These are phyloP conservation scores for Stachybotrys elegans DNA, from an alignment of 2,329 filamentous ascomycete genomes.

Conservation along the genomic window DNA sequence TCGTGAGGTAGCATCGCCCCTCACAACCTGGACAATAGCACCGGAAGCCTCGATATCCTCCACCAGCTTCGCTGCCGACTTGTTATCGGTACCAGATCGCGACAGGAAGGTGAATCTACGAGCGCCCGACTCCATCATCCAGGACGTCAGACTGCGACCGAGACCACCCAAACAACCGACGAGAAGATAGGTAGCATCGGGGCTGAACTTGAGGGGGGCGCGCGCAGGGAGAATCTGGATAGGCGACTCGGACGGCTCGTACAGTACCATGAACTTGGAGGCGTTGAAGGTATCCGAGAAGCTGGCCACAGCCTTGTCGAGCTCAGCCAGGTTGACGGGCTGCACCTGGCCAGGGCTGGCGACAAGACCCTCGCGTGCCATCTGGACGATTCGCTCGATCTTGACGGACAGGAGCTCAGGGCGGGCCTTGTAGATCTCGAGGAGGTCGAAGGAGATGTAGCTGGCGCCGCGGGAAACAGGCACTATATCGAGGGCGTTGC, in stretches of 20 bases:
- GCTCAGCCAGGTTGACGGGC: not conserved
- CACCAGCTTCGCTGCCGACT: conserved; percentile 14
- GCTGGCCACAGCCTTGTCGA: not conserved
- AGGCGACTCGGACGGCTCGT: conserved; percentile 8
- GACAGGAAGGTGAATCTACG: conserved; percentile 21
- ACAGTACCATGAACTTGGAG: conserved; percentile 10
- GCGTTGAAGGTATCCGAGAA: conserved; percentile 3
- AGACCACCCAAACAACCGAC: conserved; percentile 17
- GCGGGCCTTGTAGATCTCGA: conserved; percentile 13
- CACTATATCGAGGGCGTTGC: conserved; percentile 13
- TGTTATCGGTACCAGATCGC: conserved; percentile 14
- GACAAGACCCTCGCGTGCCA: conserved; percentile 3
- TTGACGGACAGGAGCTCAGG: conserved; percentile 10
- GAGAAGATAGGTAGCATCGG: conserved; percentile 13
- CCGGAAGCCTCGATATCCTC: conserved; percentile 12
- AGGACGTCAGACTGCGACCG: conserved; percentile 10
- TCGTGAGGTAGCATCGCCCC: conserved; percentile 10
- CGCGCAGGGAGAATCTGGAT: conserved; percentile 8
- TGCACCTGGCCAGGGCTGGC: not conserved
- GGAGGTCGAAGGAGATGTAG: conserved; percentile 18
- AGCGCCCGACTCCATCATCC: conserved; percentile 14
- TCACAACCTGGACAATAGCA: conserved; percentile 7
- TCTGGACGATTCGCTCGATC: conserved; percentile 9
- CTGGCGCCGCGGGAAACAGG: conserved; percentile 17
- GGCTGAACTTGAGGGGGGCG: not conserved